Evolutionary conservation across 2,329 filamentous ascomycete species (phyloP).

Genomic region (Fusarium solani-melongenae): DNA sequence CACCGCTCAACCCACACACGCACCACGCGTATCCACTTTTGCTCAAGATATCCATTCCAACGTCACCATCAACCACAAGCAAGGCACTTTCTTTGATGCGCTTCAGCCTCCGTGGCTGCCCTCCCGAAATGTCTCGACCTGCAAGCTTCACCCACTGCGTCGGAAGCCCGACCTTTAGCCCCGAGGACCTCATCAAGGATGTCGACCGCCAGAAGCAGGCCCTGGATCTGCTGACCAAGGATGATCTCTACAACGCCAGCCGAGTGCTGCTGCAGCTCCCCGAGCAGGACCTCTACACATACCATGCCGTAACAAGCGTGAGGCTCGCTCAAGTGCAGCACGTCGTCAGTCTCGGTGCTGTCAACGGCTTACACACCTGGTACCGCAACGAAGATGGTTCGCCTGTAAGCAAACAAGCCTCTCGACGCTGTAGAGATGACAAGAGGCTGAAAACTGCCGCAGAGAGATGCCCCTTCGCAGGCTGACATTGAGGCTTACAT

Average conservation of each 20-base stretch:
- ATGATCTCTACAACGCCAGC: slow-evolving; percentile 60
- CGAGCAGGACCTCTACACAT: slow-evolving; percentile 58
- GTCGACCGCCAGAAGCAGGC: slow-evolving; percentile 51
- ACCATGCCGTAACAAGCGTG: slow-evolving; percentile 63
- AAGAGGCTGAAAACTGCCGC: slow-evolving; percentile 22
- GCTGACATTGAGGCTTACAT: slow-evolving; percentile 75
- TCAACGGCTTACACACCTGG: slow-evolving; percentile 62
- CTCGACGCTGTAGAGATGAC: not conserved
- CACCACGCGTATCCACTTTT: slow-evolving; percentile 30
- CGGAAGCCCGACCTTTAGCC: slow-evolving; percentile 57
- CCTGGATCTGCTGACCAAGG: slow-evolving; percentile 51
- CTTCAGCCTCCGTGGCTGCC: not conserved
- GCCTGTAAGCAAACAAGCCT: slow-evolving; percentile 42
- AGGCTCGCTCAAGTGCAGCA: slow-evolving; percentile 61
- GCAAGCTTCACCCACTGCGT: slow-evolving; percentile 54
- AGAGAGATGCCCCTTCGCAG: slow-evolving; percentile 60
- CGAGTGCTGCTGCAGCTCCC: slow-evolving; percentile 57
- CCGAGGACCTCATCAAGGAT: slow-evolving; percentile 54
- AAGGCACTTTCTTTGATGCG: slow-evolving; percentile 9
- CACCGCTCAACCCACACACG: slow-evolving; percentile 6
- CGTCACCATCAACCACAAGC: slow-evolving; percentile 25
- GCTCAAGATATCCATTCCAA: slow-evolving; percentile 12
- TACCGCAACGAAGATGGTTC: slow-evolving; percentile 54
- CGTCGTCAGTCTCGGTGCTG: slow-evolving; percentile 55
- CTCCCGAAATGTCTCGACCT: slow-evolving; percentile 42